Conservation (phyloP, 805 yeast species). For the Nakazawaea siamensis region DNA sequence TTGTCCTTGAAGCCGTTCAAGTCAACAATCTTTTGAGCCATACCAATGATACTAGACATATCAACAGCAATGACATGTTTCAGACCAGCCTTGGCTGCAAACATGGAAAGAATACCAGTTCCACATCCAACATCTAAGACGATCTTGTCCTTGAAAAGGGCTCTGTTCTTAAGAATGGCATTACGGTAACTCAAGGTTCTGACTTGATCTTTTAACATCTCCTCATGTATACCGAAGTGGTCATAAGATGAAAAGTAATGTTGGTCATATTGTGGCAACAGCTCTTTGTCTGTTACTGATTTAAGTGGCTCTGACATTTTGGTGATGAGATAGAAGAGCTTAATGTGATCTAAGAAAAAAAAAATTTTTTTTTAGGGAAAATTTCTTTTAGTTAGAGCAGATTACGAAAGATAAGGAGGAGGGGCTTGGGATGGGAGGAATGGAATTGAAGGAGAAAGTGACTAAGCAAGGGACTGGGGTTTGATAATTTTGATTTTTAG, state of each 20-base stretch:
- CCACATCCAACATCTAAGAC: slow-evolving; percentile 99
- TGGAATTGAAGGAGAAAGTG: no score
- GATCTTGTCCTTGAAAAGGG: slow-evolving; percentile 83
- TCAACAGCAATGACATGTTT: slow-evolving; percentile 96
- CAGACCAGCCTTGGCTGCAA: slow-evolving; percentile 98
- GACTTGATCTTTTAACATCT: slow-evolving; percentile 93
- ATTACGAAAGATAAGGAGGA: neutral
- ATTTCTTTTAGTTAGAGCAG: neutral
- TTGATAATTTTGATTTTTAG: no score
- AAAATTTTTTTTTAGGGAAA: neutral
- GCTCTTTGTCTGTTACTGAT: slow-evolving; percentile 63
- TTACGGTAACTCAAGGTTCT: slow-evolving; percentile 88
- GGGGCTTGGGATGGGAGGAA: neutral
- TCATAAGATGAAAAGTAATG: slow-evolving; percentile 95
- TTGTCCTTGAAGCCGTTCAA: slow-evolving; percentile 80
- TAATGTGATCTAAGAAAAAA: neutral
- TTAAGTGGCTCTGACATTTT: no score
- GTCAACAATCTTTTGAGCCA: slow-evolving; percentile 85
- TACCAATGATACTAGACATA: slow-evolving; percentile 91
- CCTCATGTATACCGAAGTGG: slow-evolving; percentile 97
- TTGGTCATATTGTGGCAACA: slow-evolving; percentile 71
- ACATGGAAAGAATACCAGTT: slow-evolving; percentile 95
- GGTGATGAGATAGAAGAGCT: neutral
- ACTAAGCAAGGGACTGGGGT: no score
- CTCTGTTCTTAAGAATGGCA: slow-evolving; percentile 85